Conservation (phyloP, 192 early-diverging fungal genomes). For the Piromyces sp. region DNA sequence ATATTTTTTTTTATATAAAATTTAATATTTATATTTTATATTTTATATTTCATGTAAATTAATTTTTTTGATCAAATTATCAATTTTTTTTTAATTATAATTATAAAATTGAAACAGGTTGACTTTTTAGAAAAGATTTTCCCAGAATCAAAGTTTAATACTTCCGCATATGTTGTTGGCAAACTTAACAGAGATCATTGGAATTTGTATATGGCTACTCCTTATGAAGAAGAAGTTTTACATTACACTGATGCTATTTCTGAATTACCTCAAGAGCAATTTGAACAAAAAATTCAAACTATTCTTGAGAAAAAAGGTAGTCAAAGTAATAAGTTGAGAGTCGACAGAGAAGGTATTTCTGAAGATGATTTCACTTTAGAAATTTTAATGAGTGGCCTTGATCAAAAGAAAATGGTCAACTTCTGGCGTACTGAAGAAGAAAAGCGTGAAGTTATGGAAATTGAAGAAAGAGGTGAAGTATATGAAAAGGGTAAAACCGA, state of each 20-base stretch:
- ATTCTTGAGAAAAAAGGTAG: neutral
- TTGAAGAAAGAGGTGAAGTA: constrained; percentile 14
- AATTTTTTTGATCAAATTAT: too few species aligned
- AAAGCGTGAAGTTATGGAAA: constrained; percentile 38
- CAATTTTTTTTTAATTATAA: constrained; percentile 19
- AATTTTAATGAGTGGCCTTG: constrained; percentile 87
- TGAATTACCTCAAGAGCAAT: constrained; percentile 2
- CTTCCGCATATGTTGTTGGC: constrained; percentile 75
- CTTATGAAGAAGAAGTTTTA: constrained; percentile 12
- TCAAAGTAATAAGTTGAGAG: neutral
- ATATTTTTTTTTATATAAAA: too few species aligned
- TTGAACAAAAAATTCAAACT: constrained; percentile 1
- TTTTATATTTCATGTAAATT: too few species aligned
- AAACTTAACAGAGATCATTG: constrained; percentile 90
- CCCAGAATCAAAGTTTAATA: constrained; percentile 18
- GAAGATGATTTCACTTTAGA: constrained; percentile 82
- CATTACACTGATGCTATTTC: constrained; percentile 14
- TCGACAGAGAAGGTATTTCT: neutral
- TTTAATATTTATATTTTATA: too few species aligned
- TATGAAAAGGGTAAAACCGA: constrained; percentile 17
- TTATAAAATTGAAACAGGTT: constrained; percentile 7
- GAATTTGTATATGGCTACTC: constrained; percentile 78
- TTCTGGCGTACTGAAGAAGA: constrained; percentile 52
- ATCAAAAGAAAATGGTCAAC: constrained; percentile 53
- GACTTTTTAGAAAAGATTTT: constrained; percentile 32